Conservation (phyloP, 139 green algal genomes). For the Picochlorum sp. region DNA sequence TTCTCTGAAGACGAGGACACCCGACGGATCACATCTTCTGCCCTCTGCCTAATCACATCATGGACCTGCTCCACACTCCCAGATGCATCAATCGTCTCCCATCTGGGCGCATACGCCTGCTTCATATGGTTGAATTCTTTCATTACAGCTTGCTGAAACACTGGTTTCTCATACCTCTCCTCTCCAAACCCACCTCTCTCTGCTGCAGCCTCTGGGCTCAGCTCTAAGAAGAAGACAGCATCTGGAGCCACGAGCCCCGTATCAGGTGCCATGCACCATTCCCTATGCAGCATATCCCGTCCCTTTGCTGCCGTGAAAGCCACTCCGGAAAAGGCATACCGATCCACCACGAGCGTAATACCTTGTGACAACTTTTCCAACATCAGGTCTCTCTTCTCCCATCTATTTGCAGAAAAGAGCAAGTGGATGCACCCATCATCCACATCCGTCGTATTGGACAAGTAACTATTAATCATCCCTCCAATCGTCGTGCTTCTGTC, state of each 20-base stretch:
- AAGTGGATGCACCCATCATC: slow-evolving; percentile 78
- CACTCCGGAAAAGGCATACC: slow-evolving; percentile 86
- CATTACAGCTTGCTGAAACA: slow-evolving; percentile 53
- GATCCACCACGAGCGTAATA: slow-evolving; percentile 84
- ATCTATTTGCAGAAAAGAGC: slow-evolving; percentile 90
- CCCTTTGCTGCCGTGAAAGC: slow-evolving; percentile 87
- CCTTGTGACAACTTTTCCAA: slow-evolving; percentile 54
- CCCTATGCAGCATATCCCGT: slow-evolving; percentile 47
- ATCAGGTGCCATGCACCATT: slow-evolving; percentile 70
- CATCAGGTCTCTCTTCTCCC: slow-evolving; percentile 73
- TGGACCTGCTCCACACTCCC: slow-evolving; percentile 21
- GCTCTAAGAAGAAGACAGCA: slow-evolving; percentile 68
- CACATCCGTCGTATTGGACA: slow-evolving; percentile 52
- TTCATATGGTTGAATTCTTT: slow-evolving; percentile 9
- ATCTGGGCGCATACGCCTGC: background rate
- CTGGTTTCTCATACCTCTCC: slow-evolving; percentile 78
- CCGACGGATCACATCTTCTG: slow-evolving; percentile 8
- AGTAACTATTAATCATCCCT: slow-evolving; percentile 79
- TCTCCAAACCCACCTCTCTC: slow-evolving; percentile 70
- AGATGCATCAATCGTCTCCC: slow-evolving; percentile 12
- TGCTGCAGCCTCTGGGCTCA: slow-evolving; percentile 47
- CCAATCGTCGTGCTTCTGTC: slow-evolving; percentile 80
- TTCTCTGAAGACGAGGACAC: no score
- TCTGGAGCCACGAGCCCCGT: slow-evolving; percentile 75
- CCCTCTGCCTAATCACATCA: slow-evolving; percentile 15